phyloP scores from a whole-genome alignment of 2,329 filamentous ascomycete species.

The Venturia carpophila region DNA sequence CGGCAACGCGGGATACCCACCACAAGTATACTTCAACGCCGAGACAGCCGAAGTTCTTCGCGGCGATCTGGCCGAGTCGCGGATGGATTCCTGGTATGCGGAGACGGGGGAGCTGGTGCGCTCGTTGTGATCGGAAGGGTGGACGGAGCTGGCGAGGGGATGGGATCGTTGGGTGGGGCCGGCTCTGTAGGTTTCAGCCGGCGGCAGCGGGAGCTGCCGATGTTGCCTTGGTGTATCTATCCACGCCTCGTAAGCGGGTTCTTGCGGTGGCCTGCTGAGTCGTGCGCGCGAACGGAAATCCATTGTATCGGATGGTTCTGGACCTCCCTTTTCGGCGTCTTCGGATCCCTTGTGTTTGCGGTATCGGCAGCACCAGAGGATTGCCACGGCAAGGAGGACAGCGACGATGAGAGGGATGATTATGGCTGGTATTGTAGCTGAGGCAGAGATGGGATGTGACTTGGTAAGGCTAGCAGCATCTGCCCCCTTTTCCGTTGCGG shows the following conservation, averaged over 20 bases:
- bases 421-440: background rate
- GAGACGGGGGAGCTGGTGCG: background rate
- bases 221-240: background rate
- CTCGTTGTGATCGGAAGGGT: background rate
- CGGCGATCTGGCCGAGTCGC: background rate
- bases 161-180: background rate
- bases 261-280: background rate
- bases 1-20: background rate
- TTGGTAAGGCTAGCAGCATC: background rate
- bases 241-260: background rate
- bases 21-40: background rate
- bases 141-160: background rate
- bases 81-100: background rate
- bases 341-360: background rate
- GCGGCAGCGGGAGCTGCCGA: background rate
- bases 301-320: background rate
- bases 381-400: background rate
- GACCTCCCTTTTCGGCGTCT: background rate
- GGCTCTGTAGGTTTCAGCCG: background rate
- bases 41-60: background rate
- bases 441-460: background rate
- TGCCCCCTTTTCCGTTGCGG: background rate
- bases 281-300: background rate
- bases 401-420: background rate
- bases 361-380: background rate